These are phyloP conservation scores for Aeschynomene evenia DNA, from an alignment of 306 rosid species.

Conservation along the genomic window DNA sequence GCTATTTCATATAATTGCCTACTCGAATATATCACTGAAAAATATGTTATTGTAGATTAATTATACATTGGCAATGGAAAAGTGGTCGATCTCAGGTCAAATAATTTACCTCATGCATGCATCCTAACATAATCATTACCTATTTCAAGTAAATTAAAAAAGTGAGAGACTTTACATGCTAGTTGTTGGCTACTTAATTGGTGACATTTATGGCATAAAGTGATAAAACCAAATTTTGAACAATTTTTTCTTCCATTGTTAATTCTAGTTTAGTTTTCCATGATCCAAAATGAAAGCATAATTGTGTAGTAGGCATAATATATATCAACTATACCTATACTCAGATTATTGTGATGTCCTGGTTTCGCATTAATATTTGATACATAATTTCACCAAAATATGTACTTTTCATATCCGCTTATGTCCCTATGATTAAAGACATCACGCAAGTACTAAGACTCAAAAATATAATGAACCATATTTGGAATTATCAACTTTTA, in stretches of 20 bases:
- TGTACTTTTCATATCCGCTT: conserved; percentile 20
- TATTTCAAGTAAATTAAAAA: no score
- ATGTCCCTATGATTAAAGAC: not conserved
- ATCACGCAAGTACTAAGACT: not conserved
- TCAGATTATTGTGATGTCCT: not conserved
- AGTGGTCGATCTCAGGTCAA: no score
- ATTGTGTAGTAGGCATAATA: not conserved
- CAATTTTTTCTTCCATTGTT: no score
- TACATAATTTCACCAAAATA: not conserved
- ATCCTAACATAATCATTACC: no score
- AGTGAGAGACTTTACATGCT: no score
- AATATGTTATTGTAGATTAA: no score
- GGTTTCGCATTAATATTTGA: not conserved
- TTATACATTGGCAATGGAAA: no score
- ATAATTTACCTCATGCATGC: no score
- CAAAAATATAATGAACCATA: not conserved
- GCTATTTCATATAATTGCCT: no score
- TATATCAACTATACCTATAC: not conserved
- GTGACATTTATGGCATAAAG: not conserved
- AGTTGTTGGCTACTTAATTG: no score
- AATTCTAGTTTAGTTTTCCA: not conserved
- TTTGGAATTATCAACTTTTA: not conserved
- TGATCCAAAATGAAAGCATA: not conserved
- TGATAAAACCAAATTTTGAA: not conserved
- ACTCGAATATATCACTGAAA: no score